Conservation (phyloP, 345 rosid species). For the Populus simonii region DNA sequence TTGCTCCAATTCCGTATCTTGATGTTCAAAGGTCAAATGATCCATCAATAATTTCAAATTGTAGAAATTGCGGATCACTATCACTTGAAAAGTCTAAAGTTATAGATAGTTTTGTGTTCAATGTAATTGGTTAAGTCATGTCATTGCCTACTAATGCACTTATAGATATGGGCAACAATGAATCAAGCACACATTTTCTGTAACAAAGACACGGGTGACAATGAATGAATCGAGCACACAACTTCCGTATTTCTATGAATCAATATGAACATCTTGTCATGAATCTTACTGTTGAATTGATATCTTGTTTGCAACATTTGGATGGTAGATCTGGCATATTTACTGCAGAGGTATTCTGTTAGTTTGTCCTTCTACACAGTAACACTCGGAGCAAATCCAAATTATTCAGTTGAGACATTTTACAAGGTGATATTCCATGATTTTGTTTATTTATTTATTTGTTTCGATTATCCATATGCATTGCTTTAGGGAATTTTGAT, state of each 20-base stretch:
- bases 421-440: constrained; percentile 59
- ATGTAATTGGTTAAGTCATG: not conserved
- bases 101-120: not conserved
- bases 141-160: not conserved
- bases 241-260: not conserved
- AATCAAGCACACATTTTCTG: not conserved
- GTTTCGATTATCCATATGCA: not conserved
- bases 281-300: constrained; percentile 12
- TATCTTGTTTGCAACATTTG: constrained; percentile 56
- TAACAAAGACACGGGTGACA: not conserved
- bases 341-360: constrained; percentile 68
- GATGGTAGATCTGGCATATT: constrained; percentile 88
- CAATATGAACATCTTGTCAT: constrained; percentile 6
- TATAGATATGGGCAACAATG: not conserved
- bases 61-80: not conserved
- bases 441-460: not conserved
- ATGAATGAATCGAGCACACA: not conserved
- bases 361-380: constrained; percentile 79
- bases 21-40: not conserved
- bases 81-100: not conserved
- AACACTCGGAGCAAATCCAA: constrained; percentile 89
- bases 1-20: not conserved
- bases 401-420: constrained; percentile 72
- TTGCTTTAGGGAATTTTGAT: not conserved
- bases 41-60: not conserved